phyloP scores from a whole-genome alignment of 352 stramenopile genomes.

The Phytopythium sindhum region DNA sequence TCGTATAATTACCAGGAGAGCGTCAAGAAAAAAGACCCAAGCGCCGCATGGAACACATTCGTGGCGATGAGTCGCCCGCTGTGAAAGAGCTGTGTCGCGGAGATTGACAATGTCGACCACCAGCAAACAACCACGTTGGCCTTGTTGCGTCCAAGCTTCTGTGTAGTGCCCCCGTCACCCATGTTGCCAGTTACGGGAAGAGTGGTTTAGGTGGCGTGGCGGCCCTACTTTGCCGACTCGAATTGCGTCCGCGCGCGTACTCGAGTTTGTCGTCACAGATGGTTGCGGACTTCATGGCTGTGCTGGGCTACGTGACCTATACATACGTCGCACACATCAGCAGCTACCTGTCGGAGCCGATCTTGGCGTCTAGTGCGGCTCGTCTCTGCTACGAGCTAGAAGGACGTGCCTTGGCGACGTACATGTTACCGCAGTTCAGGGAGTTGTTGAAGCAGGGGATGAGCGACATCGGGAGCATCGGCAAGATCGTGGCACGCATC shows the following conservation, averaged over 20 bases:
- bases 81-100: too few relatives aligned
- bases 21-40: too few relatives aligned
- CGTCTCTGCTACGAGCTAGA: conserved; percentile 14
- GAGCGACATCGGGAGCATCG: conserved; percentile 16
- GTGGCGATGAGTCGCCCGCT: too few relatives aligned
- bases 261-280: conserved; percentile 11
- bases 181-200: conserved; percentile 6
- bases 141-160: too few relatives aligned
- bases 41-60: too few relatives aligned
- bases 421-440: conserved; percentile 16
- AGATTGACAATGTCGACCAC: too few relatives aligned
- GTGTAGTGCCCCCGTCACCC: too few relatives aligned
- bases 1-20: too few relatives aligned
- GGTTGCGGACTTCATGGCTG: too few relatives aligned
- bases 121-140: too few relatives aligned
- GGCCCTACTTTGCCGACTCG: conserved; percentile 22
- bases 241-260: conserved; percentile 13
- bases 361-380: conserved; percentile 15
- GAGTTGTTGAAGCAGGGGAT: conserved; percentile 18
- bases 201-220: conserved; percentile 14
- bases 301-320: conserved; percentile 18
- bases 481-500: conserved; percentile 18
- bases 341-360: conserved; percentile 17
- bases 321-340: conserved; percentile 12
- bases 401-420: background rate